Evolutionary conservation across 352 stramenopile species (phyloP).

Genomic region (Globisporangium solare): DNA sequence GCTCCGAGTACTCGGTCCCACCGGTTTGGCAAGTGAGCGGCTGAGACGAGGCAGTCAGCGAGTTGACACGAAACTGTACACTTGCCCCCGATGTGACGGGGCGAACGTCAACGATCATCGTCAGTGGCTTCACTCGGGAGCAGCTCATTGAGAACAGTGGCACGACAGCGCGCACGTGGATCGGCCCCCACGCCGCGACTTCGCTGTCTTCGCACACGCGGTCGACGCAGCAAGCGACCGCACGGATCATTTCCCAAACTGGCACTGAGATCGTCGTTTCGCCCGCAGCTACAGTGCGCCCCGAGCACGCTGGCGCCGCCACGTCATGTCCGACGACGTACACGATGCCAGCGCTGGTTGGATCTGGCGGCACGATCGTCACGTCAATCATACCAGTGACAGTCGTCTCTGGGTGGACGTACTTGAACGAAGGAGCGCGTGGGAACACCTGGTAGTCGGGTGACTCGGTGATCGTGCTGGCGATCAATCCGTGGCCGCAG

Average conservation of each 20-base stretch:
- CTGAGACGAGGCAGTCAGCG: background rate
- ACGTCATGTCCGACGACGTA: constrained; percentile 20
- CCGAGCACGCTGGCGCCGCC: constrained; percentile 8
- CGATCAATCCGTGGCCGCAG: constrained; percentile 29
- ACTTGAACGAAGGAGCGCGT: constrained; percentile 32
- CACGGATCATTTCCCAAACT: constrained; percentile 42
- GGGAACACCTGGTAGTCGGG: constrained; percentile 26
- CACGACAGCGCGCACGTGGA: constrained; percentile 23
- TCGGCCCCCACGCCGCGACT: constrained; percentile 22
- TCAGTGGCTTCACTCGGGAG: constrained; percentile 29
- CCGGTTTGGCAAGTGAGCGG: constrained; percentile 22
- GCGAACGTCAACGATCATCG: constrained; percentile 20
- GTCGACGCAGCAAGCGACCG: constrained; percentile 44
- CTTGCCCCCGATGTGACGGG: constrained; percentile 23
- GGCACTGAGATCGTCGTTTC: constrained; percentile 19
- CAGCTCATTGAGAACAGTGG: constrained; percentile 27
- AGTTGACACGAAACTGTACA: constrained; percentile 26
- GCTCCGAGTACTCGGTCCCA: constrained; percentile 24
- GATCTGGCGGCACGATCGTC: constrained; percentile 23
- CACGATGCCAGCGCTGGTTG: constrained; percentile 16
- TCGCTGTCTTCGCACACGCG: constrained; percentile 23
- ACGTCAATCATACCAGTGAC: constrained; percentile 44
- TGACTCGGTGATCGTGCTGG: constrained; percentile 27
- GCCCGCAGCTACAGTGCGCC: constrained; percentile 1
- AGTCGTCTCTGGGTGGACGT: constrained; percentile 26